Conservation (phyloP, 805 yeast genomes). For the Saturnispora kantuleensis region DNA sequence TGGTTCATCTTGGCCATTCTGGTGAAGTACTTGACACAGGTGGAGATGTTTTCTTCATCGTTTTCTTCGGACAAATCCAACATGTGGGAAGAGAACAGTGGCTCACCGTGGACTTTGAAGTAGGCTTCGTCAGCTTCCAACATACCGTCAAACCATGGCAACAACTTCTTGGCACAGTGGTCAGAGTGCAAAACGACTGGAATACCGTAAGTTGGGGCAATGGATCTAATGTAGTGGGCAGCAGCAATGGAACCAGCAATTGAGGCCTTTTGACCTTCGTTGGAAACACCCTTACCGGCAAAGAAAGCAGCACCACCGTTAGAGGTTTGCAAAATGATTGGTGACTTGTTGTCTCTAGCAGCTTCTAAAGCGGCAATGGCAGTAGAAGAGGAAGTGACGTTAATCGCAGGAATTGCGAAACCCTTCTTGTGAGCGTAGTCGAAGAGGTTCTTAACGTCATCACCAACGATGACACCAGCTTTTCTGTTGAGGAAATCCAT, state of each 20-base stretch:
- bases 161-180: slow-evolving; percentile 96
- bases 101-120: slow-evolving; percentile 80
- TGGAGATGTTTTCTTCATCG: slow-evolving; percentile 90
- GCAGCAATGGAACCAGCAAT: slow-evolving; percentile 94
- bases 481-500: slow-evolving; percentile 75
- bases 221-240: slow-evolving; percentile 92
- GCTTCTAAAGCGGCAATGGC: slow-evolving; percentile 96
- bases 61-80: slow-evolving; percentile 94
- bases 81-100: slow-evolving; percentile 98
- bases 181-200: slow-evolving; percentile 97
- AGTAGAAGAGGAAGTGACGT: slow-evolving; percentile 95
- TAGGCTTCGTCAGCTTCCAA: slow-evolving; percentile 92
- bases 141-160: slow-evolving; percentile 99
- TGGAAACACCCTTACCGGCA: slow-evolving; percentile 98
- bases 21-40: slow-evolving; percentile 89
- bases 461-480: slow-evolving; percentile 98
- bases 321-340: slow-evolving; percentile 93
- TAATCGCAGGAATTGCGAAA: slow-evolving; percentile 97
- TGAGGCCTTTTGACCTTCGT: slow-evolving; percentile 88
- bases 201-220: slow-evolving; percentile 93
- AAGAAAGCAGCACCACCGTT: slow-evolving; percentile 99
- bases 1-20: slow-evolving; percentile 91
- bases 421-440: slow-evolving; percentile 88
- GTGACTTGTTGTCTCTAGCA: slow-evolving; percentile 88
- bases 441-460: slow-evolving; percentile 81